A percentile compares a stretch with the other conserved stretches of the same genome.
These are phyloP conservation scores for Cytospora paraplurivora DNA, from an alignment of 2,329 filamentous ascomycete genomes.

Conservation along the genomic window DNA sequence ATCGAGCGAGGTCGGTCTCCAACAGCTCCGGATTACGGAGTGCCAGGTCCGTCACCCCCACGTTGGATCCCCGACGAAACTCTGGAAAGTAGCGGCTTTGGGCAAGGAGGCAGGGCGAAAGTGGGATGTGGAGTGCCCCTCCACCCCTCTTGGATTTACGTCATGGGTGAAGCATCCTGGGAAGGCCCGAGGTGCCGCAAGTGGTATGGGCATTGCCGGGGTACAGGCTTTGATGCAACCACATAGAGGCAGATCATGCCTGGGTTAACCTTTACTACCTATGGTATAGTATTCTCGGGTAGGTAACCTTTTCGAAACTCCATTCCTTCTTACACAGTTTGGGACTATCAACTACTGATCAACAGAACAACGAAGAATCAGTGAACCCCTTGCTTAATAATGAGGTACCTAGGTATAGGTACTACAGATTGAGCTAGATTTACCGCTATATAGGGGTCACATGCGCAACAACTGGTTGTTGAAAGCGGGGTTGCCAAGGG, in stretches of 20 bases:
- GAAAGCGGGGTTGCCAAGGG: neutral
- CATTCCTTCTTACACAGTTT: no score
- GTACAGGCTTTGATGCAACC: no score
- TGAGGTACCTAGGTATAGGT: no score
- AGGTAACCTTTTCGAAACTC: no score
- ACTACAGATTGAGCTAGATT: neutral
- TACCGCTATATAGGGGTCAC: neutral
- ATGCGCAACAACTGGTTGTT: neutral
- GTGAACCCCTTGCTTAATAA: no score
- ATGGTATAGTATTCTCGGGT: no score
- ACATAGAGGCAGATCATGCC: no score
- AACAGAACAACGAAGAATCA: no score
- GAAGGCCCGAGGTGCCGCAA: neutral
- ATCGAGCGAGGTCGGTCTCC: constrained; percentile 15
- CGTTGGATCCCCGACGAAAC: neutral
- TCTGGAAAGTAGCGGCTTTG: neutral
- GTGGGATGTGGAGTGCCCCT: constrained; percentile 20
- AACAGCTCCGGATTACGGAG: constrained; percentile 19
- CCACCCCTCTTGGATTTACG: neutral
- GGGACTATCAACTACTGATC: no score
- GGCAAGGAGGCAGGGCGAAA: constrained; percentile 6
- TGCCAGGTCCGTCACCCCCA: neutral
- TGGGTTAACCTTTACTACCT: no score
- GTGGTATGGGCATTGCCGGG: neutral
- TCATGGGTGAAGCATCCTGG: neutral